These are phyloP conservation scores for Moricandia moricandioides DNA, from an alignment of 345 rosid species.

Conservation along the genomic window DNA sequence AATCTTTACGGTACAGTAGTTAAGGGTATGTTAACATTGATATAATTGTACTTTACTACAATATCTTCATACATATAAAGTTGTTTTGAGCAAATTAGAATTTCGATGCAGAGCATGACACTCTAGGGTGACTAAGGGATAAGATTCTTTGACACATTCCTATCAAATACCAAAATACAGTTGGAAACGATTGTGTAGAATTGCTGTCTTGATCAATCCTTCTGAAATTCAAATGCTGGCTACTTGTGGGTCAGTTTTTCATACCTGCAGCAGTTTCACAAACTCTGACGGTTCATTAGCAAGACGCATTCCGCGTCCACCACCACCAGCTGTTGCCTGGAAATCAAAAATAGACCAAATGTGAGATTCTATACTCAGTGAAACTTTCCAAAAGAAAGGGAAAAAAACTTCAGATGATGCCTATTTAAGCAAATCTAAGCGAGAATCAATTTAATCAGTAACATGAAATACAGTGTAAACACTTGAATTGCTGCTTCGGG, in stretches of 20 bases:
- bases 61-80: background rate
- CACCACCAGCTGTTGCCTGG: conserved; percentile 99
- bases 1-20: background rate
- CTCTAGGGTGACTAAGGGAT: background rate
- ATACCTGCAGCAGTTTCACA: conserved; percentile 93
- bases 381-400: background rate
- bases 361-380: background rate
- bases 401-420: background rate
- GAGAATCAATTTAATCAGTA: background rate
- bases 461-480: background rate
- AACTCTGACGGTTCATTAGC: conserved; percentile 93
- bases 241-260: background rate
- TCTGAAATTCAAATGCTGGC: too few species aligned
- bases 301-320: conserved; percentile 99
- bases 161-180: background rate
- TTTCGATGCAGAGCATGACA: background rate
- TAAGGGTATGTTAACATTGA: background rate
- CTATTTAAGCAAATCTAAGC: background rate
- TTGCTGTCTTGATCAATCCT: too few species aligned
- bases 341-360: conserved; percentile 12
- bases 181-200: too few species aligned
- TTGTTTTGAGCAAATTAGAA: background rate
- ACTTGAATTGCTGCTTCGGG: background rate
- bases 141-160: background rate
- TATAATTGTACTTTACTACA: background rate